Evolutionary conservation across 2,329 filamentous ascomycete species (phyloP), one percentile per base, ranked within the genome.

Genomic region (Claviceps arundinis): DNA sequence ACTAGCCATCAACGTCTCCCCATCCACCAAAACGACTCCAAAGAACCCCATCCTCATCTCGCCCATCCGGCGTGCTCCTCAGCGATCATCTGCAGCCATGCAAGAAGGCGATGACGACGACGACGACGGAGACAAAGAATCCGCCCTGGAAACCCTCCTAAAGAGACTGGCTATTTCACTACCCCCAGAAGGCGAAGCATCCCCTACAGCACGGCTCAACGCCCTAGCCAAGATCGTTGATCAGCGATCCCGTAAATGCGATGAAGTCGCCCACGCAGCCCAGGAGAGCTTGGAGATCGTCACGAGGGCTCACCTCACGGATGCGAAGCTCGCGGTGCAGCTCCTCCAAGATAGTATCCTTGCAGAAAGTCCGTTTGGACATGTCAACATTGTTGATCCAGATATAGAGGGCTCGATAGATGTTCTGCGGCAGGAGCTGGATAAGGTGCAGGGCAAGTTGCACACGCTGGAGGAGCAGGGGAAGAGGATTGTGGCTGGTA

Each of bases 361-460:
- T 1, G 74, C 74, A 0, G 77, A 81, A 57, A 77, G 71, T 34
- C 64, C 70, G 4, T 78, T 70, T 58, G 67, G 67, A 0, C 61
- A 68, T n/a, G 69, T 78, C 4, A 68, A 66, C 43, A 68, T 82
- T 5, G 64, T 73, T 5, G 78, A 82, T 56, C 69, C 73, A 0
- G 75, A 78, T 30, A 72, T 79, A 40, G 73, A 78, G 52, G 67
- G 63, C 2, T 74, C 72, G 1, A 72, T 81, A n/a, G 61, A 62
- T 0, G 67, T 76, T 11, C 57, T 78, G 50, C 61, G 62, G 1
- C 66, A 71, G 48, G 75, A 77, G 61, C 65, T 76, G 46, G 65
- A 65, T 2, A 68, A 68, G 52, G 62, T 72, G 0, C 63, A 61
- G 46, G 63, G 63, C 30, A 68, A 67, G 49, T 56, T 79, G 24